Base-by-base conservation (phyloP, 169 alveolate genomes). In the Toxoplasma gondii region DNA sequence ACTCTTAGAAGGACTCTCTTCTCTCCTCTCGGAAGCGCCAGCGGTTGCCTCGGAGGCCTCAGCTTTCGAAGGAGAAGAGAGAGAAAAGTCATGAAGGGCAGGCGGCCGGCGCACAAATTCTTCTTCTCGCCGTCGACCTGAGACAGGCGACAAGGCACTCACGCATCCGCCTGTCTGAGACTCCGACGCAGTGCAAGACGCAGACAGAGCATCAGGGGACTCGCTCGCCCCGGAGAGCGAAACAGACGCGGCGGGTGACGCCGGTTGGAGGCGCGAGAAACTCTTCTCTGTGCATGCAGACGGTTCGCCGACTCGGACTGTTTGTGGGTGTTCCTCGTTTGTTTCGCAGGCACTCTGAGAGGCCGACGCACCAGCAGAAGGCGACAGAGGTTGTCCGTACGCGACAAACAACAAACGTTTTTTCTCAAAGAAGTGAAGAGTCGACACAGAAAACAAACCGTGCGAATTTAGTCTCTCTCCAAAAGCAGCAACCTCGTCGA, bases 341-440 rank as follows among this genome's bases (percentile, higher is more conserved):
- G 58, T 7, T 49, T 49, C 58, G 58, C 58, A 12, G 58, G 58
- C 12, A 49, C 22, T 7, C 22, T 4, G 58, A 49, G 58, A 49
- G 22, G 58, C 22, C 58, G 12, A 49, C 58, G 58, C 58, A n/a
- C n/a, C n/a, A n/a, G n/a, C n/a, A n/a, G n/a, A n/a, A 49, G 34
- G 31, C 74, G 74, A 78, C 27, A 45, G 4, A 16, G 44, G 64
- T n/a, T 64, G 90, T 1, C 41, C 69, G 67, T 82, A 82, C 54
- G 90, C 90, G 34, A 82, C 90, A 10, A 43, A 43, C 1, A 82
- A 67, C 34, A 24, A 27, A 1, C 64, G 27, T 24, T 82, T 44
- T 67, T 82, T 24, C 88, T 81, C 88, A 31, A 39, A 81, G 34
- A 22, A 82, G 64, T 82, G 90, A 39, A 82, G 41, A 36, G 90